phyloP scores from a whole-genome alignment of 306 rosid genomes.

The Cucumis hystrix region DNA sequence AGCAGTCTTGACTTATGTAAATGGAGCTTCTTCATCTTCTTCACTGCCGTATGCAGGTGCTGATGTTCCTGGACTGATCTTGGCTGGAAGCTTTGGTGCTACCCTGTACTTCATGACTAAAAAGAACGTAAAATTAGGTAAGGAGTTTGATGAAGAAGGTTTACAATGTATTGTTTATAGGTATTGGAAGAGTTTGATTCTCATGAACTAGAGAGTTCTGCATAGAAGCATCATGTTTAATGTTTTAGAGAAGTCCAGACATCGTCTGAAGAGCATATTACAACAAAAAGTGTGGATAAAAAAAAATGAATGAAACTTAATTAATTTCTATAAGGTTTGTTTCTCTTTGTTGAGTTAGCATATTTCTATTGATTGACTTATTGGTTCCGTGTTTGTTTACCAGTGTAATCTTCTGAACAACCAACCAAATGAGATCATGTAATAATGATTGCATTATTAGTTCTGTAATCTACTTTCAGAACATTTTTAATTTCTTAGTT shows the following conservation, averaged over 20 bases:
- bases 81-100: slow-evolving; percentile 99
- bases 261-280: background rate
- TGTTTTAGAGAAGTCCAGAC: background rate
- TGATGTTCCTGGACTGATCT: slow-evolving; percentile 87
- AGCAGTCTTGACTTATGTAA: slow-evolving; percentile 67
- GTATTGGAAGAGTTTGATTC: slow-evolving; percentile 5
- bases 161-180: slow-evolving; percentile 1
- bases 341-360: background rate
- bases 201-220: background rate
- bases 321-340: background rate
- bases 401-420: background rate
- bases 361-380: background rate
- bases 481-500: background rate
- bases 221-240: background rate
- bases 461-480: background rate
- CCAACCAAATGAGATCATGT: background rate
- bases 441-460: background rate
- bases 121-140: slow-evolving; percentile 79
- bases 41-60: slow-evolving; percentile 46
- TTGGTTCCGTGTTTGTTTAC: background rate
- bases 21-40: slow-evolving; percentile 45
- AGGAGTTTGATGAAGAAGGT: slow-evolving; percentile 10
- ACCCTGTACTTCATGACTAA: slow-evolving; percentile 92
- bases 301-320: background rate
- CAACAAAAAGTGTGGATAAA: background rate